These are phyloP conservation scores for Polygonum aviculare DNA, from an alignment of 148 eudicot genomes.

Conservation along the genomic window DNA sequence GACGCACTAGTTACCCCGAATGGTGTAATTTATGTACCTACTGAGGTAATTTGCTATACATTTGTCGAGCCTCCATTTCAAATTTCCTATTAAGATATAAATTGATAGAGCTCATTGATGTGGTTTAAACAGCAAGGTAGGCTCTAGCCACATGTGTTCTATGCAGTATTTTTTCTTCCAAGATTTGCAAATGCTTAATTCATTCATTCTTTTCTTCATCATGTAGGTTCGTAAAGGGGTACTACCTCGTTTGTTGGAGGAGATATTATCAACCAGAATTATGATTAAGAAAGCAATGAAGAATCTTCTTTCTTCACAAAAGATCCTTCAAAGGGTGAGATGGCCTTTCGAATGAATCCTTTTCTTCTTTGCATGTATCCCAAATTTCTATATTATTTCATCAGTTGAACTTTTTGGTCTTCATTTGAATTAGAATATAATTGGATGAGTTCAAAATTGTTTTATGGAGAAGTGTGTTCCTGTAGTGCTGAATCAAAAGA, in stretches of 20 bases:
- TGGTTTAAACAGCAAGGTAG: neutral
- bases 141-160: neutral
- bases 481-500: neutral
- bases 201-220: neutral
- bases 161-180: neutral
- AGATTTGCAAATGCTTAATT: neutral
- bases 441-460: neutral
- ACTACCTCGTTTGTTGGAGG: slow-evolving; percentile 80
- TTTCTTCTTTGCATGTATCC: neutral
- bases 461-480: neutral
- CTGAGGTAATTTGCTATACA: slow-evolving; percentile 37
- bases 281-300: slow-evolving; percentile 97
- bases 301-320: slow-evolving; percentile 58
- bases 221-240: slow-evolving; percentile 72
- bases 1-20: slow-evolving; percentile 78
- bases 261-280: slow-evolving; percentile 87
- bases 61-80: neutral
- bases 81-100: neutral
- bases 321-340: slow-evolving; percentile 64
- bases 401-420: neutral
- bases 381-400: neutral
- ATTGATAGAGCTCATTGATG: neutral
- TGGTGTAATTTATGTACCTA: slow-evolving; percentile 85
- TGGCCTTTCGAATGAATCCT: neutral
- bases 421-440: neutral